These are phyloP conservation scores for Chaetomium sp. DNA, from an alignment of 2,329 filamentous ascomycete genomes.

Conservation along the genomic window DNA sequence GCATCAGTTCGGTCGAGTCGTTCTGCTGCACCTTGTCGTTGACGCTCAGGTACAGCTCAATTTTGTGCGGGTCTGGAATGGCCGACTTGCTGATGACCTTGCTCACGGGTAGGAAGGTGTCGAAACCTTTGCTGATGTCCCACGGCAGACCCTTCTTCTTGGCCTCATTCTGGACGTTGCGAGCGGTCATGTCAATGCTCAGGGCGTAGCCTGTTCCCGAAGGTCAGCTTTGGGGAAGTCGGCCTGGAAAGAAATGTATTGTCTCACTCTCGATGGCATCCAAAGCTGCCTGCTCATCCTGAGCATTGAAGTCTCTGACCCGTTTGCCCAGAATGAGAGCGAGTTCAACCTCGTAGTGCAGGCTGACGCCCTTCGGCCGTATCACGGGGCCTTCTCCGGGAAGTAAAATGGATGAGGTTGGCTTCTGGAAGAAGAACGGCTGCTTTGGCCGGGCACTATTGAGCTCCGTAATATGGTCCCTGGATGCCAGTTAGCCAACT, in stretches of 20 bases:
- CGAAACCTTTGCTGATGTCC: constrained; percentile 95
- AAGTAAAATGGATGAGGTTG: constrained; percentile 74
- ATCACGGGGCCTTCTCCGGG: constrained; percentile 74
- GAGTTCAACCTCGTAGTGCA: constrained; percentile 95
- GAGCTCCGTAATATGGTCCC: constrained; percentile 89
- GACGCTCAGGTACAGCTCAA: constrained; percentile 78
- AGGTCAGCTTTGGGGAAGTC: constrained; percentile 4
- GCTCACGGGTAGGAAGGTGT: constrained; percentile 90
- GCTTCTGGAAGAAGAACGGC: constrained; percentile 99
- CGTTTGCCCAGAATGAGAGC: constrained; percentile 81
- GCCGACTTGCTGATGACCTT: constrained; percentile 70
- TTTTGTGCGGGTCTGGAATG: constrained; percentile 81
- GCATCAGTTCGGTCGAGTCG: constrained; percentile 89
- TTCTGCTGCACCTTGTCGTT: constrained; percentile 72
- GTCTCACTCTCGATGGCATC: constrained; percentile 70
- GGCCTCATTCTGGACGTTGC: constrained; percentile 91
- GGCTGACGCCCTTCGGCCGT: constrained; percentile 71
- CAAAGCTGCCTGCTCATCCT: constrained; percentile 69
- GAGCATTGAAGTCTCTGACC: constrained; percentile 65
- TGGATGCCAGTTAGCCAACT: constrained; percentile 31
- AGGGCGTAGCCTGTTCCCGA: constrained; percentile 63
- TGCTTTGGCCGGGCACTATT: constrained; percentile 83
- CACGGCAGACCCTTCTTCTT: constrained; percentile 96
- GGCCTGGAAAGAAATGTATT: neutral
- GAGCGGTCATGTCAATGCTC: constrained; percentile 94